These are phyloP conservation scores for Cornus controversa DNA, from an alignment of 148 eudicot species.

Conservation along the genomic window DNA sequence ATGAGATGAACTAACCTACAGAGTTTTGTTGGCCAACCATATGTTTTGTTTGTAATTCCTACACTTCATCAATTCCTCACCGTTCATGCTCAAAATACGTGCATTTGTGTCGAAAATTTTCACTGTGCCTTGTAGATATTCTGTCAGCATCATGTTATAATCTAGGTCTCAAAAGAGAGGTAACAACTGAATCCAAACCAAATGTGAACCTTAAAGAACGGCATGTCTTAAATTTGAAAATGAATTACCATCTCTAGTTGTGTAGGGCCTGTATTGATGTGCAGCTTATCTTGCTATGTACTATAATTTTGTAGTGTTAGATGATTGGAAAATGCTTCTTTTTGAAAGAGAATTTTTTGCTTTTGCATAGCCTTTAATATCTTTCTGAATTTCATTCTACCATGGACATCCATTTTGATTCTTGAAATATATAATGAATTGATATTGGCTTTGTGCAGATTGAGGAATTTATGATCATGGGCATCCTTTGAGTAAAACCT, in stretches of 20 bases:
- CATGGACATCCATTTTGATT: not conserved
- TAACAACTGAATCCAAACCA: not conserved
- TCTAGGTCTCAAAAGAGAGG: not conserved
- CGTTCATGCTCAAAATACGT: not conserved
- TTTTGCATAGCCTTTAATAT: not conserved
- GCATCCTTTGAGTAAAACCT: not conserved
- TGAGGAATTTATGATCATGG: not conserved
- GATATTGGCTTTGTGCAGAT: not conserved
- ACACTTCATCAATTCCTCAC: not conserved
- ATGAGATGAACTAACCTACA: not conserved
- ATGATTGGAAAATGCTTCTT: not conserved
- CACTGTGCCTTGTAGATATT: not conserved
- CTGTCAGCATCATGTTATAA: not conserved
- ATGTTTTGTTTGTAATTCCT: slow-evolving; percentile 1
- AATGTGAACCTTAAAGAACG: not conserved
- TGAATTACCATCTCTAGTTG: not conserved
- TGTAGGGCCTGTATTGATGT: not conserved
- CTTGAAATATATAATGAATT: not conserved
- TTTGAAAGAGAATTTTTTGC: slow-evolving; percentile 7
- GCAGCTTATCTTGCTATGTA: not conserved
- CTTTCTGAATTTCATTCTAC: not conserved
- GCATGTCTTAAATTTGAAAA: not conserved
- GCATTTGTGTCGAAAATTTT: not conserved
- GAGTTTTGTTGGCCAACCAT: slow-evolving; percentile 11
- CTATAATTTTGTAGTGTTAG: not conserved